Base-by-base conservation (phyloP, 768 basidiomycete species). In the Boletus rubropictus region DNA sequence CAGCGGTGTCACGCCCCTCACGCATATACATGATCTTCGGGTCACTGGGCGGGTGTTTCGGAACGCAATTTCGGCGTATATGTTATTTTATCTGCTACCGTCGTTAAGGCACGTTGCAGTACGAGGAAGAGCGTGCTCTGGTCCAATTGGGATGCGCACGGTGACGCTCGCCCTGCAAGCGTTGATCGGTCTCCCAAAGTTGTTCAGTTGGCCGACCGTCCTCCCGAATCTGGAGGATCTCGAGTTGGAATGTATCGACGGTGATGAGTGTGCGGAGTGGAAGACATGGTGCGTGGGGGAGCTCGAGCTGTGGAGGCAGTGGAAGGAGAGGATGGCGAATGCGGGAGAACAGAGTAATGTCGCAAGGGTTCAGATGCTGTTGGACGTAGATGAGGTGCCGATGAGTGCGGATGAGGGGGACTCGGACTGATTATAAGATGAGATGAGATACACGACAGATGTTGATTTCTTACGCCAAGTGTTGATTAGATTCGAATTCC, bases 61-160 rank as follows among this genome's bases (percentile, higher is more conserved):
- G 17, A 46, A 46, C 17, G 17, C 55, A n/a, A 33, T 8, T 17
- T 33, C 55, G 15, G 58, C 56, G 28, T 58, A 52, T 8, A 21
- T 46, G 7, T 20, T 61, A 24, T 58, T 57, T 17, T 38, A 42
- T 14, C 18, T 61, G 41, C 21, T 60, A 27, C 59, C 59, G 5
- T 50, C 50, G 22, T 0, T 51, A 38, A 41, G 32, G 11, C 44
- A 18, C 7, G 14, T 58, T 2, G 38, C 35, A 4, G 35, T 61
- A 12, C 59, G 48, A 9, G 59, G 58, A 14, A 38, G 39, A 3
- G 52, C 43, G 4, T 51, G 48, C 7, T 39, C 50, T 12, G 58
- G 50, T n/a, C 50, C 59, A 35, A 7, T 42, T 0, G 31, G 27
- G 17, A 5, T 18, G 17, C 50, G 50, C 4, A 55, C 55, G 24